These are phyloP conservation scores for Haemoproteus tartakovskyi DNA, from an alignment of 169 alveolate species.

Conservation along the genomic window DNA sequence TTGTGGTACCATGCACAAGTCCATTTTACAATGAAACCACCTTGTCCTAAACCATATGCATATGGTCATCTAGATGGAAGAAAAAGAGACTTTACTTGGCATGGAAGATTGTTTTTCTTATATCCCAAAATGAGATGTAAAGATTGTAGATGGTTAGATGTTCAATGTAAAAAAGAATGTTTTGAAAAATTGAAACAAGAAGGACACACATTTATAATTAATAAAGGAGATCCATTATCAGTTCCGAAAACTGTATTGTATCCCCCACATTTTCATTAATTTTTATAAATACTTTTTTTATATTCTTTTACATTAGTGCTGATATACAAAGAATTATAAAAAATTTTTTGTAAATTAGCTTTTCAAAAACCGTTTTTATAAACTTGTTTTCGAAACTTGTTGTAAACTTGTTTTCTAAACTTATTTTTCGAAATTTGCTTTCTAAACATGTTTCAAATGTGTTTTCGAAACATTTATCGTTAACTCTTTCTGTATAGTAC, in stretches of 20 bases:
- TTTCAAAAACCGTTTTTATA: too few relatives aligned
- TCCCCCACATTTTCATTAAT: conserved; percentile 80
- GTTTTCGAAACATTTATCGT: too few relatives aligned
- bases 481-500: too few relatives aligned
- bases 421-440: too few relatives aligned
- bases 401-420: too few relatives aligned
- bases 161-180: conserved; percentile 82
- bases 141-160: conserved; percentile 84
- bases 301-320: too few relatives aligned
- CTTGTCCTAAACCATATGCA: conserved; percentile 67
- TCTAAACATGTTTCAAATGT: too few relatives aligned
- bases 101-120: conserved; percentile 76
- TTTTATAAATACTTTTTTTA: background rate
- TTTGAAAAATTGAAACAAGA: conserved; percentile 77
- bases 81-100: conserved; percentile 84
- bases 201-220: conserved; percentile 76
- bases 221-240: conserved; percentile 81
- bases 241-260: conserved; percentile 74
- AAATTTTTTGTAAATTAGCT: too few relatives aligned
- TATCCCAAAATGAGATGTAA: conserved; percentile 84
- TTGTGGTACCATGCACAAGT: conserved; percentile 62
- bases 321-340: too few relatives aligned
- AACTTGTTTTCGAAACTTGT: too few relatives aligned
- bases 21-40: conserved; percentile 72
- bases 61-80: conserved; percentile 75